phyloP scores from a whole-genome alignment of 106 monocot species.

The Vanilla planifolia region DNA sequence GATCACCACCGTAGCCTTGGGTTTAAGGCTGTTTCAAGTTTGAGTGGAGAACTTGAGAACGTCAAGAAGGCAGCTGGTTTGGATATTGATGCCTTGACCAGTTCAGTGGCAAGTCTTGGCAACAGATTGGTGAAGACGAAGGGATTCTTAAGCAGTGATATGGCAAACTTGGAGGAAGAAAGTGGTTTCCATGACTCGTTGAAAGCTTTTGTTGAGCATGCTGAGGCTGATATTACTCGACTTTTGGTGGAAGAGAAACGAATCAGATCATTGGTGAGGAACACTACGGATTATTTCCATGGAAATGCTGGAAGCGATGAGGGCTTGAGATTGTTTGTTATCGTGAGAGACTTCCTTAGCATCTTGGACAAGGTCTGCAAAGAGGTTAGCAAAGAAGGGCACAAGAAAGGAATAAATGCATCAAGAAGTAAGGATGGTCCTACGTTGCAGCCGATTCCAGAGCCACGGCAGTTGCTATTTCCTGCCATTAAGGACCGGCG shows the following conservation, averaged over 20 bases:
- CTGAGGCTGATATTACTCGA: conserved; percentile 27
- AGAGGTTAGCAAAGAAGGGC: conserved; percentile 31
- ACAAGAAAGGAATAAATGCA: conserved; percentile 1
- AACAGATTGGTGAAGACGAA: conserved; percentile 26
- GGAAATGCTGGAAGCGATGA: conserved; percentile 58
- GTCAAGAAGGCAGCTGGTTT: conserved; percentile 52
- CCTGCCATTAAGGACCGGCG: conserved; percentile 39
- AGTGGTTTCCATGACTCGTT: conserved; percentile 38
- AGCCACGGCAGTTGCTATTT: conserved; percentile 23
- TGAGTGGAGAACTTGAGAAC: conserved; percentile 45
- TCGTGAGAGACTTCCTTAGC: conserved; percentile 42
- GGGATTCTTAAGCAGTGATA: conserved; percentile 33
- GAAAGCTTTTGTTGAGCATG: conserved; percentile 42
- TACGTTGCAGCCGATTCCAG: background rate
- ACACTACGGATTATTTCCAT: conserved; percentile 52
- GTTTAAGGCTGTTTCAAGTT: conserved; percentile 27
- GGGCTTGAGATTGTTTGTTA: conserved; percentile 43
- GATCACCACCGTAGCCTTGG: conserved; percentile 28
- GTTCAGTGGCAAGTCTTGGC: conserved; percentile 19
- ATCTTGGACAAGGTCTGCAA: conserved; percentile 40
- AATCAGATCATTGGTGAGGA: conserved; percentile 34
- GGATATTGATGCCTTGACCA: conserved; percentile 36
- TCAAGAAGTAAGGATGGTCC: conserved; percentile 11
- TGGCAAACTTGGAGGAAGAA: conserved; percentile 32
- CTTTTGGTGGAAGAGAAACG: conserved; percentile 42